Percentiles rank a stretch among this genome's conserved stretches.
Evolutionary conservation across 1,284 basidiomycete genomes (phyloP).

Genomic region (Pseudozyma thailandica): DNA sequence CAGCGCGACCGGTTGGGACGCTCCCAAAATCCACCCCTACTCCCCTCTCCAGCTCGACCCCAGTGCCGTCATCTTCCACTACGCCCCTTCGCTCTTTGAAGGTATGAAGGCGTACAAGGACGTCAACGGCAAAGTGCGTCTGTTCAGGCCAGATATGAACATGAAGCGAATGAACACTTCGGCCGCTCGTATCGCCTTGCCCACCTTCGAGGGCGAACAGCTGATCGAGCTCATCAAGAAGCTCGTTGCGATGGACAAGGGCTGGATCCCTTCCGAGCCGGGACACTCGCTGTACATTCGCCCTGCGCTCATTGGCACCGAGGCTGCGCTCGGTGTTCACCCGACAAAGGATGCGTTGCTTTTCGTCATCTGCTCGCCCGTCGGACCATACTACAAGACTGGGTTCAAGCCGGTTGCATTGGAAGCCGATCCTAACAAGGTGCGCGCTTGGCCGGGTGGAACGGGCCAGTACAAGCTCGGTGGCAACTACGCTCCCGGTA

Average conservation of each 20-base stretch:
- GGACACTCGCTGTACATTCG: slow-evolving; percentile 90
- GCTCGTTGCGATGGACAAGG: slow-evolving; percentile 84
- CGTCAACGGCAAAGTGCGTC: slow-evolving; percentile 79
- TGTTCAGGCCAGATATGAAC: slow-evolving; percentile 98
- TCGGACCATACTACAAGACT: slow-evolving; percentile 84
- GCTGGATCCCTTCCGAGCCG: slow-evolving; percentile 90
- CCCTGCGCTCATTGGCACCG: slow-evolving; percentile 89
- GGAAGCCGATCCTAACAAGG: slow-evolving; percentile 88
- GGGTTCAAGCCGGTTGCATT: slow-evolving; percentile 96
- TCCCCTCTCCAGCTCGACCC: slow-evolving; percentile 81
- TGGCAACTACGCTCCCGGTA: slow-evolving; percentile 65
- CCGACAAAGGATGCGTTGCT: slow-evolving; percentile 89
- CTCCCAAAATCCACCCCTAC: slow-evolving; percentile 85
- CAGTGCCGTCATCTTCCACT: slow-evolving; percentile 89
- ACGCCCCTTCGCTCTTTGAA: slow-evolving; percentile 88
- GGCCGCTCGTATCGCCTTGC: slow-evolving; percentile 77
- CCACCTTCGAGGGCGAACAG: slow-evolving; percentile 82
- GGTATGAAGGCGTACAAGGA: slow-evolving; percentile 95
- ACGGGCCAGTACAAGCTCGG: slow-evolving; percentile 66
- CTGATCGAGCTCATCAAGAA: slow-evolving; percentile 87
- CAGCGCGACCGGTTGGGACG: slow-evolving; percentile 79
- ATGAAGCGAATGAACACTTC: slow-evolving; percentile 82
- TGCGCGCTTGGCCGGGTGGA: slow-evolving; percentile 70
- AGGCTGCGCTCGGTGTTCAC: slow-evolving; percentile 85
- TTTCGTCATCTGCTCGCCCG: slow-evolving; percentile 92